A percentile compares a stretch with the other conserved stretches of the same genome.
These are phyloP conservation scores for Basidiobolus heterosporus DNA, from an alignment of 371 early-diverging fungal species.

Conservation along the genomic window DNA sequence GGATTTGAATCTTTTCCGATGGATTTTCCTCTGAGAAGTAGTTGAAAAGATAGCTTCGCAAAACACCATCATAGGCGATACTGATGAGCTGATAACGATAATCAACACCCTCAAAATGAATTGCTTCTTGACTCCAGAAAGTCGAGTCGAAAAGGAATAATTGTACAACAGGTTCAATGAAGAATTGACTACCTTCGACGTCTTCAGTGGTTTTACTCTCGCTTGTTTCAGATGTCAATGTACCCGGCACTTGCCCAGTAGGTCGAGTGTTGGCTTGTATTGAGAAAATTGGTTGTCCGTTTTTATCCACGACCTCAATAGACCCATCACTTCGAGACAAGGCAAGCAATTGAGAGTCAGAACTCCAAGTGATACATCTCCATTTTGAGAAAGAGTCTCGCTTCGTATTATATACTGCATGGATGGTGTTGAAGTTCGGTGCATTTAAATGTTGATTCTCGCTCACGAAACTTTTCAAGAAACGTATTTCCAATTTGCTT, in stretches of 20 bases:
- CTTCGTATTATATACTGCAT: conserved; percentile 9
- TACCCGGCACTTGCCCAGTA: background rate
- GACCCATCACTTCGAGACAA: conserved; percentile 18
- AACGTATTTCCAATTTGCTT: conserved; percentile 18
- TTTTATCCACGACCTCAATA: conserved; percentile 14
- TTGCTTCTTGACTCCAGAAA: conserved; percentile 1
- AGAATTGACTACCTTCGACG: conserved; percentile 5
- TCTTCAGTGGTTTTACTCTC: conserved; percentile 1
- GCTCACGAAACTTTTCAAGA: conserved; percentile 6
- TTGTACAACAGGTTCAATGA: conserved; percentile 18
- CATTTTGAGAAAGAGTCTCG: conserved; percentile 19
- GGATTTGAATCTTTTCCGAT: conserved; percentile 1
- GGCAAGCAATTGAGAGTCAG: conserved; percentile 17
- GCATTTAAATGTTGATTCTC: too few species aligned
- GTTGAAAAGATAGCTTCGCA: conserved; percentile 21
- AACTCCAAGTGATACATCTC: conserved; percentile 20
- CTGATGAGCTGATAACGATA: conserved; percentile 19
- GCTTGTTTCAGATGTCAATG: background rate
- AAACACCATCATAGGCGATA: conserved; percentile 16
- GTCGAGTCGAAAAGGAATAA: conserved; percentile 11
- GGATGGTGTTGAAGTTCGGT: conserved; percentile 13
- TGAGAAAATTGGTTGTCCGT: conserved; percentile 12
- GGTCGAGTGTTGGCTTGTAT: conserved; percentile 13
- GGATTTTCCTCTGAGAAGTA: conserved; percentile 7
- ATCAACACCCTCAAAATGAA: conserved; percentile 9